Evolutionary conservation across 2,329 filamentous ascomycete genomes (phyloP), one percentile per base, ranked within the genome.

Genomic region (Nothopassalora personata): DNA sequence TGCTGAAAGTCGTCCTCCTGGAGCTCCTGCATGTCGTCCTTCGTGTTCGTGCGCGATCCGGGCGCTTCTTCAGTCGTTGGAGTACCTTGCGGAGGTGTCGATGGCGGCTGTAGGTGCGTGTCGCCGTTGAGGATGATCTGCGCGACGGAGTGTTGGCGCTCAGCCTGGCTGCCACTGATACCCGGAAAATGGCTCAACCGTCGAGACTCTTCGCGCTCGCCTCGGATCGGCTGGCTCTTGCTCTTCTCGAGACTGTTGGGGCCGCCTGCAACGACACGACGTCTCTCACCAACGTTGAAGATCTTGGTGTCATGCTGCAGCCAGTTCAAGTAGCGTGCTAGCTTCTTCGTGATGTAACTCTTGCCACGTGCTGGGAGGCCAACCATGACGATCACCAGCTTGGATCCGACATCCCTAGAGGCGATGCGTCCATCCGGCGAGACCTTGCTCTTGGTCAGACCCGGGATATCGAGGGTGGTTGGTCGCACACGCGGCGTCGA

Each of bases 311-410:
- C 90, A 75, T 99, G 93, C 72, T 99, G 94, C 70, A 97, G 86
- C 94, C 94, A 99, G 53, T 95, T 93, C 53, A 99, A 79, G 72
- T 97, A 99, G 62, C 94, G 85, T 60, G 94, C 89, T 63, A 99
- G 84, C 78, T 99, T 99, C 80, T 97, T 97, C 62, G 94, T 97
- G 70, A 99, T 96, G 76, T 99, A 99, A 57, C 92, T 97, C 78
- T 99, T 99, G 72, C 94, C 94, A 69, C 94, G 83, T 9, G 94
- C 94, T 2, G 94, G 94, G 68, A 99, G 79, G 64, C 94, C 94
- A 61, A 99, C 94, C 94, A 99, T 99, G 73, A 99, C 86, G 69
- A 99, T 96, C 71, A 97, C 91, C 62, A 99, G 81, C 80, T 99
- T 99, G 45, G 94, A 89, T 53, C 92, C 94, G 53, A 99, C 89